Conservation (phyloP, 2,329 filamentous ascomycete genomes). For the Harringtonia lauricola region DNA sequence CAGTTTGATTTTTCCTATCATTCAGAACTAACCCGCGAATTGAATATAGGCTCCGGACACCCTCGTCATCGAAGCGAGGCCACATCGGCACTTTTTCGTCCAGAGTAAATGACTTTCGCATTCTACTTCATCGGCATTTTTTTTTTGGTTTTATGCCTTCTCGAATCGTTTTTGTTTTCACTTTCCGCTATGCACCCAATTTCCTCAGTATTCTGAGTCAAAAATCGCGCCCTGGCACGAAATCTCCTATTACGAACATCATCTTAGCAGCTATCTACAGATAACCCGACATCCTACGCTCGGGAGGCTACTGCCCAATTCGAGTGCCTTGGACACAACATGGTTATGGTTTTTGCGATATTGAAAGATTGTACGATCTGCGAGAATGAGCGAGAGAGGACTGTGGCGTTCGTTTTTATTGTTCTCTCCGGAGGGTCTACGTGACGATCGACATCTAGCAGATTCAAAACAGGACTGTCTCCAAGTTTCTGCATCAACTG, state of each 20-base stretch:
- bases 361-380: conserved; percentile 8
- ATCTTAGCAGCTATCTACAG: conserved; percentile 25
- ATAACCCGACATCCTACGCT: conserved; percentile 28
- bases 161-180: background rate
- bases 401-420: too few relatives aligned
- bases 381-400: background rate
- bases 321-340: conserved; percentile 28
- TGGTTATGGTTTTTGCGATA: conserved; percentile 26
- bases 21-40: too few relatives aligned
- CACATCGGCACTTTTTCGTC: conserved; percentile 2
- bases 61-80: conserved; percentile 6
- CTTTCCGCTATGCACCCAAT: conserved; percentile 7
- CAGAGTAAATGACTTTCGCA: conserved; percentile 3
- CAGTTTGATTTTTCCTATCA: too few relatives aligned
- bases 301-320: conserved; percentile 23
- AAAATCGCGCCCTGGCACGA: conserved; percentile 15
- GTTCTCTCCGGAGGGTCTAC: too few relatives aligned
- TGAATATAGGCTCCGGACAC: background rate
- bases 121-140: background rate
- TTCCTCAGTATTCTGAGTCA: conserved; percentile 15
- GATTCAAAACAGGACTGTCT: background rate
- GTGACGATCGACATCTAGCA: background rate
- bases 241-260: conserved; percentile 22
- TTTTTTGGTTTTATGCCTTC: background rate
- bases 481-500: too few relatives aligned